Conservation (phyloP, 768 basidiomycete species). For the Sporobolomyces pararoseus region DNA sequence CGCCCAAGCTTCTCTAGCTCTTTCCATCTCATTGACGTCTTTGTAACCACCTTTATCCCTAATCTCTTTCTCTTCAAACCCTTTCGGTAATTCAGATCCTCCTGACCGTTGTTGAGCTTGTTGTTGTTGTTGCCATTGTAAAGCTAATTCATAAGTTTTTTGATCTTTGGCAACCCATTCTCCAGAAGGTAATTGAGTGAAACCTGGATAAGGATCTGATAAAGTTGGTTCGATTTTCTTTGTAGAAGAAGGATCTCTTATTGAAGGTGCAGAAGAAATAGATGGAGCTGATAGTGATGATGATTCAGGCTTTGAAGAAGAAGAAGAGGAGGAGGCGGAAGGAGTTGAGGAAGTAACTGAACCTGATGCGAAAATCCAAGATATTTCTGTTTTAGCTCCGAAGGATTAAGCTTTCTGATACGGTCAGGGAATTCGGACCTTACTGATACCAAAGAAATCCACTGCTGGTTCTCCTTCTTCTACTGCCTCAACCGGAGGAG, state of each 20-base stretch:
- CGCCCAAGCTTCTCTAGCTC: constrained; percentile 31
- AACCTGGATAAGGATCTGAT: constrained; percentile 76
- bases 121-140: constrained; percentile 16
- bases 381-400: too few relatives aligned
- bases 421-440: constrained; percentile 32
- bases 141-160: constrained; percentile 44
- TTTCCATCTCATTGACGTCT: constrained; percentile 31
- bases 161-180: constrained; percentile 71
- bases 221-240: constrained; percentile 60
- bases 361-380: neutral
- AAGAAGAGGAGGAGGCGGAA: too few relatives aligned
- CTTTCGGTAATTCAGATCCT: constrained; percentile 5
- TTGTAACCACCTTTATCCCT: constrained; percentile 17
- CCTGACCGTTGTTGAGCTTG: neutral
- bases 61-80: constrained; percentile 31
- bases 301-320: constrained; percentile 6
- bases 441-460: constrained; percentile 47
- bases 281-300: neutral
- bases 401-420: too few relatives aligned
- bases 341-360: too few relatives aligned
- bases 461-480: constrained; percentile 13
- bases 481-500: neutral
- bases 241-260: neutral
- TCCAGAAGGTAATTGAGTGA: constrained; percentile 77
- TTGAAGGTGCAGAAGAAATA: neutral